Evolutionary conservation across 805 yeast species (phyloP).

Genomic region (Wickerhamiella kurtzmanii): DNA sequence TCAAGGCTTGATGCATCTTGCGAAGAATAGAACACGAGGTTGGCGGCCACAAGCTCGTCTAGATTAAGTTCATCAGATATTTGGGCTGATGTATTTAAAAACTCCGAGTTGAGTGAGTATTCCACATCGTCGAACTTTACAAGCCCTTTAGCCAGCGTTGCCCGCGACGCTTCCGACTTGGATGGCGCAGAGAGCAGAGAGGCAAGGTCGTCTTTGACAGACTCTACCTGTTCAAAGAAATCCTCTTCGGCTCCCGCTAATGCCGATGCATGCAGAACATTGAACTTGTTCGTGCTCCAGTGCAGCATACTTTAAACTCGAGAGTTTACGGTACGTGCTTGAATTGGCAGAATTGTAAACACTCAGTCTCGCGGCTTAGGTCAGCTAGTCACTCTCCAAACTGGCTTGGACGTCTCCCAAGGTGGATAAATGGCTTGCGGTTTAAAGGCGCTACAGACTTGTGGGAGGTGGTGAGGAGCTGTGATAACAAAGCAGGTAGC

Average conservation of each 20-base stretch:
- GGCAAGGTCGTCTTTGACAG: slow-evolving; percentile 25
- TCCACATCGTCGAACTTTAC: slow-evolving; percentile 40
- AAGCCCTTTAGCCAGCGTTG: slow-evolving; percentile 27
- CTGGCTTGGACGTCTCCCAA: too few species aligned
- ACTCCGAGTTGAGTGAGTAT: slow-evolving; percentile 51
- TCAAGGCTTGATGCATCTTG: slow-evolving; percentile 28
- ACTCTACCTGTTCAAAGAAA: slow-evolving; percentile 9
- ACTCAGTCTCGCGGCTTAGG: not conserved
- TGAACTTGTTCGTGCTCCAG: slow-evolving; percentile 25
- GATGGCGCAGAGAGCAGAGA: slow-evolving; percentile 27
- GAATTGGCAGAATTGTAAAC: not conserved
- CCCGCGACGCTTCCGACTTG: slow-evolving; percentile 26
- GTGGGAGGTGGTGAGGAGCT: too few species aligned
- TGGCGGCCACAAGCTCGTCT: slow-evolving; percentile 67
- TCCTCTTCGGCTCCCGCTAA: slow-evolving; percentile 5
- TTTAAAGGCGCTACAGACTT: too few species aligned
- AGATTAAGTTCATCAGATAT: slow-evolving; percentile 54
- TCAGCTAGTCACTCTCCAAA: too few species aligned
- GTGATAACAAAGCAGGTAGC: too few species aligned
- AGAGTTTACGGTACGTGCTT: not conserved
- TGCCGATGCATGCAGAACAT: slow-evolving; percentile 19
- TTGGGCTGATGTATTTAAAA: slow-evolving; percentile 43
- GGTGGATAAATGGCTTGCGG: too few species aligned
- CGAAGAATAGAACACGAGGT: slow-evolving; percentile 42
- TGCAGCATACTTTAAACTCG: slow-evolving; percentile 14